A percentile compares a stretch with the other conserved stretches of the same genome.
Conservation (phyloP, 495 filamentous ascomycete species). For the Hypoxylon trugodes region DNA sequence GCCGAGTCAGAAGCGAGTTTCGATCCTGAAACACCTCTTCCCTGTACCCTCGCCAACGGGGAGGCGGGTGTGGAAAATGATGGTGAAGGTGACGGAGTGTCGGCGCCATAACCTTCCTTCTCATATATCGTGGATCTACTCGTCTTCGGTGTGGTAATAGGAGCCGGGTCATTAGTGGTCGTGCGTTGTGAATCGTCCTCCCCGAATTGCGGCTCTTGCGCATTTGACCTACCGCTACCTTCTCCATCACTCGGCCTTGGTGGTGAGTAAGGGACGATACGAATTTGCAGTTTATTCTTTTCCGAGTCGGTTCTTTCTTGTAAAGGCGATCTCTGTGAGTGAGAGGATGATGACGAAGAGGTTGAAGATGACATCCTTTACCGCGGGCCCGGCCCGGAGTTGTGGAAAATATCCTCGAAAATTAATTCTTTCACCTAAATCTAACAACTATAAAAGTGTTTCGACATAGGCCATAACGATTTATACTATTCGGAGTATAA, state of each 20-base stretch:
- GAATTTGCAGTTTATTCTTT: conserved; percentile 59
- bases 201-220: conserved; percentile 15
- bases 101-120: conserved; percentile 45
- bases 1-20: conserved; percentile 52
- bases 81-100: conserved; percentile 46
- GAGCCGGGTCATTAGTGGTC: conserved; percentile 21
- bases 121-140: conserved; percentile 27
- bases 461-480: conserved; percentile 37
- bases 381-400: conserved; percentile 23
- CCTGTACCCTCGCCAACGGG: conserved; percentile 49
- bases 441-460: conserved; percentile 27
- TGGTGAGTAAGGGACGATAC: conserved; percentile 63
- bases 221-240: conserved; percentile 26
- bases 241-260: conserved; percentile 50
- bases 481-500: conserved; percentile 18
- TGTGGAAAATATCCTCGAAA: conserved; percentile 12
- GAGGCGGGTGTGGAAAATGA: conserved; percentile 42
- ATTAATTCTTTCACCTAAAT: conserved; percentile 24
- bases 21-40: conserved; percentile 57
- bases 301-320: conserved; percentile 65
- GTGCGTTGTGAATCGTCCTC: conserved; percentile 11
- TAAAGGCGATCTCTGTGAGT: conserved; percentile 52
- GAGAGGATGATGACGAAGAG: conserved; percentile 37
- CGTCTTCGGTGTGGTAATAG: conserved; percentile 28
- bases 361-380: conserved; percentile 46